phyloP scores from a whole-genome alignment of 2,329 filamentous ascomycete genomes.

The Metarhizium rileyi region DNA sequence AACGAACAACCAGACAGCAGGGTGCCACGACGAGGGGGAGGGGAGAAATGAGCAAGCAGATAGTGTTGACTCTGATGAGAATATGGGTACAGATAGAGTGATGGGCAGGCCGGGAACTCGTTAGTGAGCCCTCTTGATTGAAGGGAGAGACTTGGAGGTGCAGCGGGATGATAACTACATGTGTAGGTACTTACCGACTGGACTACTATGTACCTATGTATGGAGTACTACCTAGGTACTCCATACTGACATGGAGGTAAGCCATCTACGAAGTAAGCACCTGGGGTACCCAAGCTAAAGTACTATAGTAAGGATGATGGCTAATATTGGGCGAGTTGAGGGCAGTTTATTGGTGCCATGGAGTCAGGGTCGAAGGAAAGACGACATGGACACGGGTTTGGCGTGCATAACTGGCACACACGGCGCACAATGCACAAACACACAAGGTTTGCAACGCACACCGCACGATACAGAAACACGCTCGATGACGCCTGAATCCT shows the following conservation, averaged over 20 bases:
- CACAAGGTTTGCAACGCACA: not conserved
- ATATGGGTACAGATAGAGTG: not conserved
- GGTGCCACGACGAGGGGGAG: constrained; percentile 11
- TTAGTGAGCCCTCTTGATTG: not conserved
- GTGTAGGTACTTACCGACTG: too few relatives aligned
- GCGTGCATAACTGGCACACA: too few relatives aligned
- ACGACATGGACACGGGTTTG: too few relatives aligned
- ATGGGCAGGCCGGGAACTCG: not conserved
- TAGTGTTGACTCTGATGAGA: not conserved
- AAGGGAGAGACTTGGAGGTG: not conserved
- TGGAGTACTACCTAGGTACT: too few relatives aligned
- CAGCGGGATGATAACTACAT: not conserved
- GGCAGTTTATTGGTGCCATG: not conserved
- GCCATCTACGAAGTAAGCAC: too few relatives aligned
- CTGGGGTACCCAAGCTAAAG: too few relatives aligned
- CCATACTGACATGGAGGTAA: too few relatives aligned
- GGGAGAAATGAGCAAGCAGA: not conserved
- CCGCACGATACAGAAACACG: not conserved
- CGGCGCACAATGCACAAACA: not conserved
- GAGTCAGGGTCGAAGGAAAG: too few relatives aligned
- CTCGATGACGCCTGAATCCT: not conserved
- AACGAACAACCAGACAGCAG: constrained; percentile 9
- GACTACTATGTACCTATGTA: too few relatives aligned
- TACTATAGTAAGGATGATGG: too few relatives aligned
- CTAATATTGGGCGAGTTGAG: not conserved